Evolutionary conservation across 2,329 filamentous ascomycete genomes (phyloP).

Genomic region (Fragosphaeria purpurea): DNA sequence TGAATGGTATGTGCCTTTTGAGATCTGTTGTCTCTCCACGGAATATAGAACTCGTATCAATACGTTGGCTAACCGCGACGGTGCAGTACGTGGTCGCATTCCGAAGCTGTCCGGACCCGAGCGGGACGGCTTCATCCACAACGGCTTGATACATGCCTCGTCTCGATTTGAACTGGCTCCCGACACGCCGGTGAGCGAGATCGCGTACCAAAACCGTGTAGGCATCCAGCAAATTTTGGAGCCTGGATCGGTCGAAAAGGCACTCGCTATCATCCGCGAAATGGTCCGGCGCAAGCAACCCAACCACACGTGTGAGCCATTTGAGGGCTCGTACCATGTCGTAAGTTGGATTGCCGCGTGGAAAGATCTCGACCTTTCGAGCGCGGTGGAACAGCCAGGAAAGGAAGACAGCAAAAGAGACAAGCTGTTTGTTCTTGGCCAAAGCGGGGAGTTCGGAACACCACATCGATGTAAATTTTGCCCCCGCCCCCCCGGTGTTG

Average conservation of each 20-base stretch:
- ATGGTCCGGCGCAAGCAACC: constrained; percentile 2
- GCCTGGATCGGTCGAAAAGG: not conserved
- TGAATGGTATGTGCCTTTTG: not conserved
- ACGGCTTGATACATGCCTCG: not conserved
- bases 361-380: constrained; percentile 3
- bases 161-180: not conserved
- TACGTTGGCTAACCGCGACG: not conserved
- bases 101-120: not conserved
- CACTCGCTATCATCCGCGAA: constrained; percentile 3
- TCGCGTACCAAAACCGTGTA: constrained; percentile 3
- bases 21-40: too few relatives aligned
- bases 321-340: constrained; percentile 2
- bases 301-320: constrained; percentile 5
- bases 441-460: not conserved
- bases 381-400: not conserved
- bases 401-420: not conserved
- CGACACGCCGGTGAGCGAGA: constrained; percentile 1
- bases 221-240: not conserved
- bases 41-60: not conserved
- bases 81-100: constrained; percentile 5
- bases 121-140: constrained; percentile 3
- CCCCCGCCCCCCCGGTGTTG: too few relatives aligned
- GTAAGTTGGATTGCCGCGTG: constrained; percentile 5
- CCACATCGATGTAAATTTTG: not conserved
- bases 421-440: not conserved